These are phyloP conservation scores for Cucumis melo DNA, from an alignment of 306 rosid genomes.

Conservation along the genomic window DNA sequence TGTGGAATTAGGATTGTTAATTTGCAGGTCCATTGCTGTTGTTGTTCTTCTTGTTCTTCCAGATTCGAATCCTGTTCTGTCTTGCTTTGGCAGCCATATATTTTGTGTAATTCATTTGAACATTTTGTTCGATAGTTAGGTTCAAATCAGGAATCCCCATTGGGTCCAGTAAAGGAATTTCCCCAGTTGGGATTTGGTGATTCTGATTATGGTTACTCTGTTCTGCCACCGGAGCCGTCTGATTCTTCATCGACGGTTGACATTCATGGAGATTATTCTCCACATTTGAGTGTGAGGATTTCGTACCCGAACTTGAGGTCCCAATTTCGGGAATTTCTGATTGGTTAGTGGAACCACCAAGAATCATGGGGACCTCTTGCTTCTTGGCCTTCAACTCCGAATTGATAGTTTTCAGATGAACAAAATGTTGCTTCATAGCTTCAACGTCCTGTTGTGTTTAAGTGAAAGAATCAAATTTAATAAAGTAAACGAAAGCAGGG, in stretches of 20 bases:
- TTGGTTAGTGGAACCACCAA: no score
- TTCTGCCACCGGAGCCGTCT: conserved; percentile 1
- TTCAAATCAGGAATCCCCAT: conserved; percentile 38
- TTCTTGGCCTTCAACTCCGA: conserved; percentile 25
- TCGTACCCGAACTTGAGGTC: neutral
- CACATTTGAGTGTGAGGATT: neutral
- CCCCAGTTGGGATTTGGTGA: neutral
- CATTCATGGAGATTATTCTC: neutral
- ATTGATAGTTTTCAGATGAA: conserved; percentile 16
- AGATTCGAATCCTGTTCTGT: conserved; percentile 33
- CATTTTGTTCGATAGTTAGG: neutral
- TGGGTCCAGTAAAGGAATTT: conserved; percentile 5
- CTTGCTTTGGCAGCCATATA: conserved; percentile 34
- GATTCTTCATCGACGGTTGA: conserved; percentile 5
- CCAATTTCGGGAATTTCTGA: neutral
- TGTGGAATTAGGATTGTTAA: neutral
- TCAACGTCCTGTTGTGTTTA: conserved; percentile 27
- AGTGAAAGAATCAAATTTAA: neutral
- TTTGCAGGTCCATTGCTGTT: conserved; percentile 12
- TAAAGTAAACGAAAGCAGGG: neutral
- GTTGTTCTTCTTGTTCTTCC: conserved; percentile 23
- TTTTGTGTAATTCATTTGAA: conserved; percentile 5
- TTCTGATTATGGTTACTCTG: neutral
- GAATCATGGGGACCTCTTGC: conserved; percentile 20
- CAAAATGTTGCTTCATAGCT: conserved; percentile 14